A percentile compares a stretch with the other conserved stretches of the same genome.
phyloP scores from a whole-genome alignment of 1,284 basidiomycete genomes.

The Cystobasidium pallidum region DNA sequence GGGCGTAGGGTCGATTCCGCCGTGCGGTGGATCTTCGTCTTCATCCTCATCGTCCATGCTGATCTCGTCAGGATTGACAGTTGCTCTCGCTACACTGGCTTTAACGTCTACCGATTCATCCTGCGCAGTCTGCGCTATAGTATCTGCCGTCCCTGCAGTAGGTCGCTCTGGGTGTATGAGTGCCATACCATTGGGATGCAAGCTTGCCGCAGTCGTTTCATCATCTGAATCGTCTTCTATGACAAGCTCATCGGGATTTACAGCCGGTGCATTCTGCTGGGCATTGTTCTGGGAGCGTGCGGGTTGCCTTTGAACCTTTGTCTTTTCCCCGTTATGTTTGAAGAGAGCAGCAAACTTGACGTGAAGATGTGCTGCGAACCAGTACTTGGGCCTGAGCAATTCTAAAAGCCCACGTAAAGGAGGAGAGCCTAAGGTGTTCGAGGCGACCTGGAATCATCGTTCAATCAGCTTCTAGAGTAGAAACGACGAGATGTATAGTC shows the following conservation, averaged over 20 bases:
- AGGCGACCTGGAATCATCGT: slow-evolving; percentile 60
- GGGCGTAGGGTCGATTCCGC: neutral
- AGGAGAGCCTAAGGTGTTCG: slow-evolving; percentile 80
- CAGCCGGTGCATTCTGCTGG: neutral
- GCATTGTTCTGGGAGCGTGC: neutral
- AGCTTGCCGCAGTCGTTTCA: neutral
- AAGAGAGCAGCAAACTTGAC: slow-evolving; percentile 73
- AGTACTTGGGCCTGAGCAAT: slow-evolving; percentile 79
- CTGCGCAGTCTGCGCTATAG: neutral
- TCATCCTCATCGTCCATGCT: slow-evolving; percentile 66
- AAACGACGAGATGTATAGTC: neutral
- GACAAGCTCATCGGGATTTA: slow-evolving; percentile 48
- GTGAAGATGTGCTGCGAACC: slow-evolving; percentile 96
- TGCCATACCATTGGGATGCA: slow-evolving; percentile 10
- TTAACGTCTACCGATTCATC: slow-evolving; percentile 30
- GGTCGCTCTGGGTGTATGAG: slow-evolving; percentile 16
- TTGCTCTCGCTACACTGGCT: neutral
- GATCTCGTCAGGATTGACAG: slow-evolving; percentile 76
- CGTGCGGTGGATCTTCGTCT: slow-evolving; percentile 34
- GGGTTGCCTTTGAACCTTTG: slow-evolving; percentile 42
- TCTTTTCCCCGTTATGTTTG: slow-evolving; percentile 60
- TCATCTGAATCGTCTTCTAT: slow-evolving; percentile 34
- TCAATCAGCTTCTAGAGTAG: neutral
- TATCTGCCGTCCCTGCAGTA: slow-evolving; percentile 6
- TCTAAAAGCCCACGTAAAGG: slow-evolving; percentile 78